Evolutionary conservation across 441 rosid species (phyloP).

Genomic region (Gossypium gossypioides): DNA sequence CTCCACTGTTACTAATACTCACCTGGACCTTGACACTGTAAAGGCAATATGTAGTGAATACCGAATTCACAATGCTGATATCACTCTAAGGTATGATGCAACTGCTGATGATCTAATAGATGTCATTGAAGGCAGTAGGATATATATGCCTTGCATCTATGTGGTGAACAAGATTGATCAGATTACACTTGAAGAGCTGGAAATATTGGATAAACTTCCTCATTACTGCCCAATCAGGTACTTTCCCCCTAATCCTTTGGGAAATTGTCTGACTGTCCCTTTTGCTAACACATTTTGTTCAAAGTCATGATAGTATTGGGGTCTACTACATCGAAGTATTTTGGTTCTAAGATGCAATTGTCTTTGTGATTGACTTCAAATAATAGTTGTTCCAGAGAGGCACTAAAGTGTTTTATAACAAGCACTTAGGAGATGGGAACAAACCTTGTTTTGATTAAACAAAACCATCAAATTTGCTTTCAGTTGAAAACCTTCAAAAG

Average conservation of each 20-base stretch:
- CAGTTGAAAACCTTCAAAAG: background rate
- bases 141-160: slow-evolving; percentile 92
- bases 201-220: slow-evolving; percentile 91
- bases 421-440: background rate
- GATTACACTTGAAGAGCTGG: slow-evolving; percentile 87
- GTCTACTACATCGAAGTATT: background rate
- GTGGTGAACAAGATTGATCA: slow-evolving; percentile 90
- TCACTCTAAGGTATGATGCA: slow-evolving; percentile 85
- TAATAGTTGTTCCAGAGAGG: background rate
- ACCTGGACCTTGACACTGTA: slow-evolving; percentile 88
- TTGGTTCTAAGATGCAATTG: background rate
- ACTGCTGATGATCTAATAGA: slow-evolving; percentile 98
- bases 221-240: slow-evolving; percentile 95
- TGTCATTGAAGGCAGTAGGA: slow-evolving; percentile 91
- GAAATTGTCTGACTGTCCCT: background rate
- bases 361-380: background rate
- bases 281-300: background rate
- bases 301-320: background rate
- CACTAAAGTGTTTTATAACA: background rate
- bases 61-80: slow-evolving; percentile 88
- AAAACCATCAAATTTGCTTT: background rate
- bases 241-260: background rate
- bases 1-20: slow-evolving; percentile 68
- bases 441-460: background rate
- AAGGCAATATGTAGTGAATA: slow-evolving; percentile 96